Evolutionary conservation across 495 filamentous ascomycete genomes (phyloP).

Genomic region (Rhizodiscina lignyota): DNA sequence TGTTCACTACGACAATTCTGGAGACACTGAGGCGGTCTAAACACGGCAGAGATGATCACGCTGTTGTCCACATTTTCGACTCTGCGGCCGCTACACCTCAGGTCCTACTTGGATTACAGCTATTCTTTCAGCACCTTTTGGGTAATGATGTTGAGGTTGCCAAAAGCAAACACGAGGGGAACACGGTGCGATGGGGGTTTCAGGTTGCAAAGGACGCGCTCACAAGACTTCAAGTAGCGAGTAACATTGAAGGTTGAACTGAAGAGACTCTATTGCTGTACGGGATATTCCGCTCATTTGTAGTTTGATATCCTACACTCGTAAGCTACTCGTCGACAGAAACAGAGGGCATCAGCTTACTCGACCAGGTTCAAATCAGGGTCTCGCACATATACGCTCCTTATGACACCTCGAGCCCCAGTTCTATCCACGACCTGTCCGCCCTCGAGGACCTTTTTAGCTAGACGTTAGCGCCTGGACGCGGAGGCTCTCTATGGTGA

Average conservation of each 20-base stretch:
- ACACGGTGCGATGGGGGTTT: too few species aligned
- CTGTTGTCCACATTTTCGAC: constrained; percentile 47
- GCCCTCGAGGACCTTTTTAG: constrained; percentile 26
- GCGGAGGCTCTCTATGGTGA: background rate
- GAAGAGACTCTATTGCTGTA: too few species aligned
- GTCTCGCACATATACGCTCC: constrained; percentile 38
- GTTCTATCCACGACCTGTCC: constrained; percentile 31
- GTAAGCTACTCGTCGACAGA: too few species aligned
- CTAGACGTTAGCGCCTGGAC: constrained; percentile 1
- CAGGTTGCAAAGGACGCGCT: too few species aligned
- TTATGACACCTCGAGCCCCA: constrained; percentile 30
- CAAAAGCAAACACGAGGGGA: too few species aligned
- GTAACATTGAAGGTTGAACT: too few species aligned
- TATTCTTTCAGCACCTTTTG: too few species aligned
- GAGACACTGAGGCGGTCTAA: constrained; percentile 32
- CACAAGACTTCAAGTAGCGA: too few species aligned
- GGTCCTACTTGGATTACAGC: constrained; percentile 54
- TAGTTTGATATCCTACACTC: too few species aligned
- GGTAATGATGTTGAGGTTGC: too few species aligned
- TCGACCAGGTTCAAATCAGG: constrained; percentile 41
- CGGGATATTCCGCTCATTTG: too few species aligned
- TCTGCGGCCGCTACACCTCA: constrained; percentile 40
- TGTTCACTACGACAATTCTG: constrained; percentile 60
- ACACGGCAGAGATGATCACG: constrained; percentile 29
- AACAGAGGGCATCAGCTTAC: too few species aligned